phyloP scores from a whole-genome alignment of 2,329 filamentous ascomycete genomes.

The Ascochyta fabae region DNA sequence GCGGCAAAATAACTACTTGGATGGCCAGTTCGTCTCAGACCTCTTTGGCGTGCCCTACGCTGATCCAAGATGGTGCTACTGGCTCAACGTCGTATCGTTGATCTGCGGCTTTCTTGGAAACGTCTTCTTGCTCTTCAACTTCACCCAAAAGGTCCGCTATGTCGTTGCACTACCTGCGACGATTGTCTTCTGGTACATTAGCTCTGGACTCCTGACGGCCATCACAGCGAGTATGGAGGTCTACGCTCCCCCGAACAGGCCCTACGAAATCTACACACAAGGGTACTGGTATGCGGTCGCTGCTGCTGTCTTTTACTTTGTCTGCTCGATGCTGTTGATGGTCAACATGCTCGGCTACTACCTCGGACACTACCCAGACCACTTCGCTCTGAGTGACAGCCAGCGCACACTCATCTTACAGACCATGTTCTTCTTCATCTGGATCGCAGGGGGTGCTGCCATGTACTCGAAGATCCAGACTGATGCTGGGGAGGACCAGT shows the following conservation, averaged over 20 bases:
- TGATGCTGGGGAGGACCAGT: conserved; percentile 54
- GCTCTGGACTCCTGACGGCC: conserved; percentile 68
- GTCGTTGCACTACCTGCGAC: conserved; percentile 82
- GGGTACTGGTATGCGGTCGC: conserved; percentile 88
- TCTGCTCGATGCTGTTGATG: conserved; percentile 77
- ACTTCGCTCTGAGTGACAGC: conserved; percentile 77
- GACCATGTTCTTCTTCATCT: conserved; percentile 83
- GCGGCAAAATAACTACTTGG: conserved; percentile 65
- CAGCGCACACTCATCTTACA: conserved; percentile 91
- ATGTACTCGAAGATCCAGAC: conserved; percentile 74
- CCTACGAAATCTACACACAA: conserved; percentile 70
- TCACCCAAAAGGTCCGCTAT: conserved; percentile 80
- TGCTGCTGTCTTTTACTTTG: conserved; percentile 78
- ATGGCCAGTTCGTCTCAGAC: conserved; percentile 58
- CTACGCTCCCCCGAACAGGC: conserved; percentile 59
- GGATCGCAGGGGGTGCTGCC: conserved; percentile 77
- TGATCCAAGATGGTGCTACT: conserved; percentile 70
- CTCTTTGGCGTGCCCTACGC: conserved; percentile 62
- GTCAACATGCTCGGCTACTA: conserved; percentile 81
- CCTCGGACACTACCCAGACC: conserved; percentile 75
- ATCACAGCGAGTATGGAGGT: conserved; percentile 70
- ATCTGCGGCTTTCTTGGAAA: conserved; percentile 79
- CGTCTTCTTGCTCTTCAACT: conserved; percentile 82
- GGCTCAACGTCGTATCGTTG: conserved; percentile 79
- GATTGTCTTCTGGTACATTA: conserved; percentile 77